Evolutionary conservation across 2,329 filamentous ascomycete genomes (phyloP).

Genomic region (Talaromyces sp.): DNA sequence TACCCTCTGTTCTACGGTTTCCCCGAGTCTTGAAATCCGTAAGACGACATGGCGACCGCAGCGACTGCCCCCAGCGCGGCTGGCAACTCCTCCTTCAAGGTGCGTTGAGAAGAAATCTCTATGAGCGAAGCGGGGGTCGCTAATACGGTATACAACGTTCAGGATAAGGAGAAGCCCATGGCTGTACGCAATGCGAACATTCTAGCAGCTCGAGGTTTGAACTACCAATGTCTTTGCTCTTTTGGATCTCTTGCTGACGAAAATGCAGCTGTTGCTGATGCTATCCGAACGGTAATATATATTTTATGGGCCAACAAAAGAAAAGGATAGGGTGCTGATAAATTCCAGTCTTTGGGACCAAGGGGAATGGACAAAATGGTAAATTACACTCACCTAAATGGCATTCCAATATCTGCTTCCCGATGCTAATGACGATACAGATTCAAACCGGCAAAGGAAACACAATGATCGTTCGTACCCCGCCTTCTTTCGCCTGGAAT

Average conservation of each 20-base stretch:
- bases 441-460: slow-evolving; percentile 95
- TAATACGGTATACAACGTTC: slow-evolving; percentile 29
- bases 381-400: slow-evolving; percentile 15
- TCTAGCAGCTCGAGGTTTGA: slow-evolving; percentile 84
- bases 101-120: slow-evolving; percentile 27
- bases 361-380: slow-evolving; percentile 98
- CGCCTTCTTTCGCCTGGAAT: slow-evolving; percentile 9
- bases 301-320: slow-evolving; percentile 14
- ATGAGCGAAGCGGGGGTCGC: slow-evolving; percentile 24
- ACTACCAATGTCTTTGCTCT: neutral
- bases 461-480: slow-evolving; percentile 69
- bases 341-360: slow-evolving; percentile 70
- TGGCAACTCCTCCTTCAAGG: slow-evolving; percentile 64
- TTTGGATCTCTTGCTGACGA: slow-evolving; percentile 20
- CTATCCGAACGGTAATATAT: slow-evolving; percentile 69
- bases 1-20: slow-evolving; percentile 16
- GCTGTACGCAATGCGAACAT: slow-evolving; percentile 96
- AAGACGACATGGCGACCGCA: slow-evolving; percentile 46
- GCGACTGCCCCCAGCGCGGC: slow-evolving; percentile 42
- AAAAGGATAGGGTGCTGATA: slow-evolving; percentile 32
- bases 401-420: neutral
- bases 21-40: slow-evolving; percentile 19
- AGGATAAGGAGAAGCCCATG: slow-evolving; percentile 96
- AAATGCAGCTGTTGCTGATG: slow-evolving; percentile 83
- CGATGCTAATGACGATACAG: slow-evolving; percentile 30